Conservation (phyloP, 441 rosid genomes). For the Aleurites moluccanus region DNA sequence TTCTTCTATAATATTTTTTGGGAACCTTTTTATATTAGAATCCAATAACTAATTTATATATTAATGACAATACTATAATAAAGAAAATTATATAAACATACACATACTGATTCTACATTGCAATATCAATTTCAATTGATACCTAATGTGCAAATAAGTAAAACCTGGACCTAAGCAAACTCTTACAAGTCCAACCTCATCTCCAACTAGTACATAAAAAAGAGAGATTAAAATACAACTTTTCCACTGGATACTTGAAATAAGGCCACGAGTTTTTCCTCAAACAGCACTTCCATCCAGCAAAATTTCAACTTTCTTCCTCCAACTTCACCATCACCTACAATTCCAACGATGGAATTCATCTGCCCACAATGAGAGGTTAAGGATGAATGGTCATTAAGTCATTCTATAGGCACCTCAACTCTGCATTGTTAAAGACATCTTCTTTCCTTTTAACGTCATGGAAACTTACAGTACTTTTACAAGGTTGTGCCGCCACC, state of each 20-base stretch:
- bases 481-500: conserved; percentile 86
- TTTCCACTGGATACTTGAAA: neutral
- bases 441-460: no score
- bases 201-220: neutral
- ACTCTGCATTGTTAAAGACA: neutral
- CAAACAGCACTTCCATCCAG: neutral
- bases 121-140: no score
- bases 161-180: neutral
- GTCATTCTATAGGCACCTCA: neutral
- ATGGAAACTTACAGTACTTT: conserved; percentile 3
- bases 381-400: neutral
- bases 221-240: neutral
- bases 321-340: no score
- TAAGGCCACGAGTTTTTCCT: neutral
- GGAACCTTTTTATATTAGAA: no score
- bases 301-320: neutral
- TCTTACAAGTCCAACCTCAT: neutral
- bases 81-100: no score
- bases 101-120: no score
- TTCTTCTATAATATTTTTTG: no score
- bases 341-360: neutral
- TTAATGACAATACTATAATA: no score
- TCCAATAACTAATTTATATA: no score
- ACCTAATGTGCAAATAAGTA: neutral
- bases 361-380: neutral